These are phyloP conservation scores for Babesia sp. DNA, from an alignment of 169 alveolate species.

Conservation along the genomic window DNA sequence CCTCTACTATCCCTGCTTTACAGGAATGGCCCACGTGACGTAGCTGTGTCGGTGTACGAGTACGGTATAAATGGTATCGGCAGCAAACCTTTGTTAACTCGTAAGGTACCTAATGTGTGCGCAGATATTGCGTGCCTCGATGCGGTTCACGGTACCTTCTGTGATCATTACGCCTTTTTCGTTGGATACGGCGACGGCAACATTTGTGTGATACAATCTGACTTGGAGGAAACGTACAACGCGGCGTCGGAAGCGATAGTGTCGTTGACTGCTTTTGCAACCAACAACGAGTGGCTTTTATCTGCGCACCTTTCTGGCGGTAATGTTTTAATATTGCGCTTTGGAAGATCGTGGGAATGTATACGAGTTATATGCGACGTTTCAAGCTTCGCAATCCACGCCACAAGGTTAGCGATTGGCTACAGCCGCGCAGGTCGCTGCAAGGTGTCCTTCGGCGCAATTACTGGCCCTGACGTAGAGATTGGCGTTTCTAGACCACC, in stretches of 20 bases:
- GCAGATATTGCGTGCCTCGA: conserved; percentile 15
- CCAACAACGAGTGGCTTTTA: neutral
- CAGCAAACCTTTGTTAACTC: conserved; percentile 9
- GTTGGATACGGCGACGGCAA: conserved; percentile 42
- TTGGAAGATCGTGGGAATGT: neutral
- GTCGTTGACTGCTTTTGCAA: neutral
- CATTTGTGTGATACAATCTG: neutral
- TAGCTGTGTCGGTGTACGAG: conserved; percentile 29
- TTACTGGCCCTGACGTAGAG: neutral
- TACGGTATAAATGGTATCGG: conserved; percentile 25
- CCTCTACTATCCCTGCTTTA: conserved; percentile 2
- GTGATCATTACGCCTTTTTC: conserved; percentile 14
- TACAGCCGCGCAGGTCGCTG: conserved; percentile 11
- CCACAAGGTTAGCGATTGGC: neutral
- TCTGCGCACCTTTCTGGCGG: neutral
- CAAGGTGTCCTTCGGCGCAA: neutral
- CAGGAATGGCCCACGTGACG: neutral
- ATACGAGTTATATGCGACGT: neutral
- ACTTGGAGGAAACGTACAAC: neutral
- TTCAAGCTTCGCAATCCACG: neutral
- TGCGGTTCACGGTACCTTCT: neutral
- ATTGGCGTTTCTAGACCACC: conserved; percentile 58
- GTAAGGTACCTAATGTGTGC: neutral
- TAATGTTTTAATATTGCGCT: neutral
- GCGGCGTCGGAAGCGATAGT: neutral